Evolutionary conservation across 805 yeast genomes (phyloP), one percentile per base, ranked within the genome.

Genomic region (Blastobotrys terrestris): DNA sequence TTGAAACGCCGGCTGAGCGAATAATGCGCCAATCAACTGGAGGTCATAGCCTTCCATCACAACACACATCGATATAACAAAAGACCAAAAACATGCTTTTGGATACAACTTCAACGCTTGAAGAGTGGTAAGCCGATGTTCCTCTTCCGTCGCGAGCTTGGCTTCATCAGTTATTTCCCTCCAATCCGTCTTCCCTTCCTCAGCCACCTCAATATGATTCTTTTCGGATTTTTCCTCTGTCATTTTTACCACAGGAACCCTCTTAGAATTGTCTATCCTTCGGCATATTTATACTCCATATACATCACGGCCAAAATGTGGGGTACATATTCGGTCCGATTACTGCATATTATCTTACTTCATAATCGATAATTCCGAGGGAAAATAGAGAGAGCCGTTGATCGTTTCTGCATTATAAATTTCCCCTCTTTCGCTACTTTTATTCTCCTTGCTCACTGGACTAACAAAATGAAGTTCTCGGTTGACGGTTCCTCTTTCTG

Each of bases 41-140:
- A 77, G 77, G 57, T 77, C 81, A 61, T 74, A 77, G 16, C 79
- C 80, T 57, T 74, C 80, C 80, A 76, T 76, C 49, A 77, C 59
- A 52, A 77, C 63, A 18, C 76, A 70, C 3, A 72, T 58, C 2
- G 78, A 72, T 39, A 77, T 60, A 22, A 75, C 60, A 14, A 76
- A 55, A 3, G 78, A 72, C 81, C 80, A 77, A 40, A 68, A 55
- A 2, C 70, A 72, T 3, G 79, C 79, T 53, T 65, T 68, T n/a
- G 78, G 77, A 58, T 74, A 74, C 5, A 44, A 19, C 64, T 11
- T 3, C 16, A 39, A 16, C 14, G 16, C 41, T 16, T 39, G 16
- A 16, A 39, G 41, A 39, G 15, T n/a, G 14, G 11, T 39, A n/a
- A 39, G 14, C 16, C 15, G 14, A n/a, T 39, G 14, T 16, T 39